phyloP scores from a whole-genome alignment of 2,329 filamentous ascomycete species.

The Alternaria consortialis region DNA sequence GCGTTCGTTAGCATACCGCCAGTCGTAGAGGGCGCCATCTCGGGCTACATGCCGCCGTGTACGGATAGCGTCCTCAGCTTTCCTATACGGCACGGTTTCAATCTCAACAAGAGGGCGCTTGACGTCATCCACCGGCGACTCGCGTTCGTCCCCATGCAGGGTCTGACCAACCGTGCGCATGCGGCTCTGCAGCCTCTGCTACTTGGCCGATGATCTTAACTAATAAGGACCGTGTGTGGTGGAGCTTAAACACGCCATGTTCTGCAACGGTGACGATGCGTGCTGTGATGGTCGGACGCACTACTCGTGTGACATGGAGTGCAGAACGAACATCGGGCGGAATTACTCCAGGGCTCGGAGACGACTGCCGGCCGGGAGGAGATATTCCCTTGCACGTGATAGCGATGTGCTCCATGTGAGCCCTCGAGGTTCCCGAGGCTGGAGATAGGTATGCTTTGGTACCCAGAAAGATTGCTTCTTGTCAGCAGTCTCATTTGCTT shows the following conservation, averaged over 20 bases:
- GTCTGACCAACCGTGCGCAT: slow-evolving; percentile 34
- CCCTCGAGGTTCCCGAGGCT: background rate
- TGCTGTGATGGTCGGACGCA: slow-evolving; percentile 19
- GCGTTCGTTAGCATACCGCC: slow-evolving; percentile 1
- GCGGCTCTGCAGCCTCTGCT: slow-evolving; percentile 42
- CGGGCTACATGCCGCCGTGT: slow-evolving; percentile 25
- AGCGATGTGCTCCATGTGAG: background rate
- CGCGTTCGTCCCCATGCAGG: slow-evolving; percentile 27
- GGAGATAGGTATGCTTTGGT: background rate
- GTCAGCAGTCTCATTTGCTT: background rate
- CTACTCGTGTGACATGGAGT: slow-evolving; percentile 17
- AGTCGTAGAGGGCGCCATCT: slow-evolving; percentile 13
- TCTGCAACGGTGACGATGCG: slow-evolving; percentile 24
- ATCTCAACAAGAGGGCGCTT: slow-evolving; percentile 32
- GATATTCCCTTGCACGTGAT: slow-evolving; percentile 3
- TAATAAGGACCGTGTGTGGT: slow-evolving; percentile 21
- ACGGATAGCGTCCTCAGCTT: slow-evolving; percentile 24
- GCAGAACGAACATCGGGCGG: slow-evolving; percentile 10
- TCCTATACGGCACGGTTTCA: slow-evolving; percentile 25
- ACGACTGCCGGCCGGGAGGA: slow-evolving; percentile 18
- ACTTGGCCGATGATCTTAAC: slow-evolving; percentile 41
- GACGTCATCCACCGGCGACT: slow-evolving; percentile 32
- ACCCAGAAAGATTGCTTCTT: background rate
- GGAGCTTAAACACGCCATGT: slow-evolving; percentile 23
- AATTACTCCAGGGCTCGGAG: slow-evolving; percentile 1